A percentile compares a stretch with the other conserved stretches of the same genome.
Evolutionary conservation across 441 rosid species (phyloP).

Genomic region (Dalechampia spathulata): DNA sequence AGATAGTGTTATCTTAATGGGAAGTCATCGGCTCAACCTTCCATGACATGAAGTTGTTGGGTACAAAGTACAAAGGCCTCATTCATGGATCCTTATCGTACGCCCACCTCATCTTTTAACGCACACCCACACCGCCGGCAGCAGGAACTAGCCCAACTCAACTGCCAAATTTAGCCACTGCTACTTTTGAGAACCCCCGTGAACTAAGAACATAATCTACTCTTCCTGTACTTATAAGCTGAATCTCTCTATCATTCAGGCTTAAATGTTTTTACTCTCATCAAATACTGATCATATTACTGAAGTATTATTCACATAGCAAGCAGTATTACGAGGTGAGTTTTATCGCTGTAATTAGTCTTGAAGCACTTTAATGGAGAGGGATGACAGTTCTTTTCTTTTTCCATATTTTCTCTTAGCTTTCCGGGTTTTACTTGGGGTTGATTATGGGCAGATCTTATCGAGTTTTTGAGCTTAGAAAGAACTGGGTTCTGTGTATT

Average conservation of each 20-base stretch:
- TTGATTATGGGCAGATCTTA: slow-evolving; percentile 12
- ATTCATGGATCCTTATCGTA: slow-evolving; percentile 22
- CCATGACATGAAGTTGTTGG: slow-evolving; percentile 2
- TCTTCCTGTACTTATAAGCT: slow-evolving; percentile 10
- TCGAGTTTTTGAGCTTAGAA: slow-evolving; percentile 1
- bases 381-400: no score
- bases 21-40: not conserved
- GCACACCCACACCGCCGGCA: slow-evolving; percentile 18
- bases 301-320: slow-evolving; percentile 4
- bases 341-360: not conserved
- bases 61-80: not conserved
- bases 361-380: no score
- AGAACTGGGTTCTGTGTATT: slow-evolving; percentile 10
- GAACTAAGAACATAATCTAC: not conserved
- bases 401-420: no score
- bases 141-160: not conserved
- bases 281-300: no score
- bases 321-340: not conserved
- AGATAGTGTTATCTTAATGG: no score
- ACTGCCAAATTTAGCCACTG: not conserved
- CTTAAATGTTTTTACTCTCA: no score
- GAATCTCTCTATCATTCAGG: slow-evolving; percentile 5
- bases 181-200: slow-evolving; percentile 13
- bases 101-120: slow-evolving; percentile 20
- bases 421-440: no score